phyloP scores from a whole-genome alignment of 1,284 basidiomycete species.

The Stereum hirsutum region DNA sequence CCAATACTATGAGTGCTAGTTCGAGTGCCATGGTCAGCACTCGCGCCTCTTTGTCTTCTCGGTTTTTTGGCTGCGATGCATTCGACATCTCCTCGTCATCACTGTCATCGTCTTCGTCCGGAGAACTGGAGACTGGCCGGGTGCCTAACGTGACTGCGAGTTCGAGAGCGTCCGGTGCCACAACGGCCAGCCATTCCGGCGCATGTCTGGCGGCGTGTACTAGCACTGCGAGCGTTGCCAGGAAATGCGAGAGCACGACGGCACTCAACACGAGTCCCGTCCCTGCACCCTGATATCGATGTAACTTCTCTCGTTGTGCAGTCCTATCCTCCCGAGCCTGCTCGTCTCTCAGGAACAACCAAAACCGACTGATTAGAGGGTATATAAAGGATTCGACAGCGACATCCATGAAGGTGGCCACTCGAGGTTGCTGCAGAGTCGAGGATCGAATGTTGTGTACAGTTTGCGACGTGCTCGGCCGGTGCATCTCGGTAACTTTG shows the following conservation, averaged over 20 bases:
- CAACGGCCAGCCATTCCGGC: slow-evolving; percentile 67
- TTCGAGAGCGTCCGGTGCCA: slow-evolving; percentile 77
- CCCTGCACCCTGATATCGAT: slow-evolving; percentile 62
- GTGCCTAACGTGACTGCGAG: slow-evolving; percentile 74
- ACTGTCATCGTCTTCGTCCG: slow-evolving; percentile 34
- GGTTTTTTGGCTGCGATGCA: neutral
- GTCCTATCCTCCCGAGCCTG: slow-evolving; percentile 66
- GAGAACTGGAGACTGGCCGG: slow-evolving; percentile 41
- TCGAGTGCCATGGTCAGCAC: slow-evolving; percentile 72
- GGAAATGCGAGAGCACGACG: slow-evolving; percentile 62
- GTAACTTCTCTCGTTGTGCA: slow-evolving; percentile 32
- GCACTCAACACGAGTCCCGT: slow-evolving; percentile 76
- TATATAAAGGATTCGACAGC: slow-evolving; percentile 83
- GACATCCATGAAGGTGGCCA: slow-evolving; percentile 57
- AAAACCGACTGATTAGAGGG: slow-evolving; percentile 86
- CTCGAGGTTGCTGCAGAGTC: slow-evolving; percentile 13
- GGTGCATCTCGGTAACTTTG: slow-evolving; percentile 35
- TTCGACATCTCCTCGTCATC: slow-evolving; percentile 18
- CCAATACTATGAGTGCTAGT: slow-evolving; percentile 68
- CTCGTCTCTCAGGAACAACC: slow-evolving; percentile 81
- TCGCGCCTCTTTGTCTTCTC: slow-evolving; percentile 44
- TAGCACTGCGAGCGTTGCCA: slow-evolving; percentile 74
- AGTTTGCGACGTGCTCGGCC: slow-evolving; percentile 6
- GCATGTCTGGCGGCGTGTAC: slow-evolving; percentile 76
- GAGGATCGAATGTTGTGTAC: slow-evolving; percentile 11